These are phyloP conservation scores for Tolypocladium ovalisporum DNA, from an alignment of 2,329 filamentous ascomycete species.

Conservation along the genomic window DNA sequence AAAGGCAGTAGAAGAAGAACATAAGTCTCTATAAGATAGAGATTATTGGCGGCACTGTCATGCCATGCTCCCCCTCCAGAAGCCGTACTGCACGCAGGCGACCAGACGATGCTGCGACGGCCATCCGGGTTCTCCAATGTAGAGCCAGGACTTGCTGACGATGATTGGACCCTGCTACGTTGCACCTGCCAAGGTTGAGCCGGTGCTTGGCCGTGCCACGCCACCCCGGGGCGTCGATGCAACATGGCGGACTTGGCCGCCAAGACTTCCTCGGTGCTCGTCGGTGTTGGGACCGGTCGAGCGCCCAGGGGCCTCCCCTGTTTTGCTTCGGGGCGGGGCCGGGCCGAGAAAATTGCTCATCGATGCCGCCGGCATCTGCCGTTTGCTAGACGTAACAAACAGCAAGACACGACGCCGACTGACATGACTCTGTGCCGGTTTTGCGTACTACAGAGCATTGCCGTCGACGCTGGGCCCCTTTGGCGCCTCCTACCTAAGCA, in stretches of 20 bases:
- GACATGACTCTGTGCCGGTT: not conserved
- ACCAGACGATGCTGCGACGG: not conserved
- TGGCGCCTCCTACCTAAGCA: no score
- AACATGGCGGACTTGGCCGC: not conserved
- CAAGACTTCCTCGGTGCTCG: not conserved
- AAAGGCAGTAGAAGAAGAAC: not conserved
- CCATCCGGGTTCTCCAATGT: not conserved
- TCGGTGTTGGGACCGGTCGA: not conserved
- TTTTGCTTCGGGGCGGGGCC: not conserved
- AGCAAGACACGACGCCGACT: not conserved
- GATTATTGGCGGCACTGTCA: not conserved
- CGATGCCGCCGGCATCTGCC: not conserved
- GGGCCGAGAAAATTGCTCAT: not conserved
- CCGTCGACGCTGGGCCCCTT: not conserved
- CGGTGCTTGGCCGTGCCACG: not conserved
- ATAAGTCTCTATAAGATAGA: no score
- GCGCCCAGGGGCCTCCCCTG: not conserved
- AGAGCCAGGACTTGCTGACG: not conserved
- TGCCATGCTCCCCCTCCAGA: not conserved
- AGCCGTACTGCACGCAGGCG: not conserved
- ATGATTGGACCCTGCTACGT: not conserved
- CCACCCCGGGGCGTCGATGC: not conserved
- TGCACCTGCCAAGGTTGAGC: not conserved
- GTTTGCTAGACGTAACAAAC: not conserved
- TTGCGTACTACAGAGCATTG: not conserved